Percentiles rank a stretch among this genome's conserved stretches.
Evolutionary conservation across 257 asterid species (phyloP).

Genomic region (Fraxinus excelsior): DNA sequence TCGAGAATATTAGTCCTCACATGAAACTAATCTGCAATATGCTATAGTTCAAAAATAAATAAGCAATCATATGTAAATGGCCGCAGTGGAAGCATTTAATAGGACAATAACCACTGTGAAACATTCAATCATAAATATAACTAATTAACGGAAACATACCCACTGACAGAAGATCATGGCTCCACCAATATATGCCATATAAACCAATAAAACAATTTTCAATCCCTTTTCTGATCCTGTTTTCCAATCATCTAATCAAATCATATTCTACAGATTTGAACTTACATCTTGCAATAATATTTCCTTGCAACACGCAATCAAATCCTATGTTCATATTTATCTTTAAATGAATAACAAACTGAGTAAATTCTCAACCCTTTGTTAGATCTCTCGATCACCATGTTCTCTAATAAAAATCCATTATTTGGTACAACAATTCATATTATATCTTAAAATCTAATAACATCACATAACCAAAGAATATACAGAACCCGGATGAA

Average conservation of each 20-base stretch:
- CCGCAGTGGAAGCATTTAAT: not conserved
- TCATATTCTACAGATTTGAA: not conserved
- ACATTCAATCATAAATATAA: not conserved
- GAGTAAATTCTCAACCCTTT: not conserved
- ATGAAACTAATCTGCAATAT: not conserved
- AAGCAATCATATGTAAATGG: not conserved
- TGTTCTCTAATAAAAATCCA: conserved; percentile 6
- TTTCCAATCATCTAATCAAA: conserved; percentile 11
- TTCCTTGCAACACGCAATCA: conserved; percentile 18
- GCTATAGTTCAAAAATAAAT: not conserved
- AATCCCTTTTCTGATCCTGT: not conserved
- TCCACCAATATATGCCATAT: conserved; percentile 18
- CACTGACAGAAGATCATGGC: conserved; percentile 4
- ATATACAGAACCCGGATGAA: conserved; percentile 1
- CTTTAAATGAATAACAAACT: conserved; percentile 18
- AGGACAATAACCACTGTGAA: not conserved
- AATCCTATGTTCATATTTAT: not conserved
- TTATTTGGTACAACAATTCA: not conserved
- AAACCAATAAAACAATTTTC: not conserved
- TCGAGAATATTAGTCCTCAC: not conserved
- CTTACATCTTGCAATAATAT: conserved; percentile 5
- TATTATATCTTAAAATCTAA: not conserved
- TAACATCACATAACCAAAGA: conserved; percentile 15
- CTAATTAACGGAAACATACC: not conserved
- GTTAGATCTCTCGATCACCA: conserved; percentile 18